Base-by-base conservation (phyloP, 192 early-diverging fungal species). In the Dissophora globulifera region DNA sequence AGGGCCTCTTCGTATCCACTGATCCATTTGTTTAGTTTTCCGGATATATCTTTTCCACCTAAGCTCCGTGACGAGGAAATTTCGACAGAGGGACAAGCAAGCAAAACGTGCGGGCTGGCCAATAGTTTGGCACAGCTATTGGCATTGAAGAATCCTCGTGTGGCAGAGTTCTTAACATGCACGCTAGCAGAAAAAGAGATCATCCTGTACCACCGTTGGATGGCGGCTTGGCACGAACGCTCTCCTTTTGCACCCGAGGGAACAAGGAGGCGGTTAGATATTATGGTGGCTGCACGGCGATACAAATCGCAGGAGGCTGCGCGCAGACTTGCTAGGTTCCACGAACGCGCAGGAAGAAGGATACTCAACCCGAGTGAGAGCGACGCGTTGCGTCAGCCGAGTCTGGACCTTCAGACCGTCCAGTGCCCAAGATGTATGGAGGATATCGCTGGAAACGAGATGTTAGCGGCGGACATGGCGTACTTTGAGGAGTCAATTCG, bases 161-260 rank as follows among this genome's bases (percentile, higher is more conserved):
- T 52, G 1, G 58, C 42, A 10, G 51, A 70, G 42, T 62, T 62
- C 40, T 13, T 70, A 58, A 55, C 51, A 23, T 30, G 40, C 16
- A 11, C 41, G 10, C 17, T 50, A n/a, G 17, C 25, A 15, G 53
- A 41, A 12, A 63, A 72, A 33, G 69, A 72, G 40, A 42, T 22
- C 10, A 38, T 38, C 25, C 35, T 72, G 22, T 72, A 72, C 41
- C 69, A 72, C 32, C 69, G 69, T n/a, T 72, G 69, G 69, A 62
- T 72, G 60, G 45, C 45, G 35, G 52, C 59, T 9, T 72, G 69
- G 69, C 69, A 72, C 45, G 69, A 46, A 20, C 54, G 51, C 2
- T 70, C 58, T 16, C 32, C 43, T 12, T 10, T 15, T 3, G 43
- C 51, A 16, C 68, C 68, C 29, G 40, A 30, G n/a, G 51, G 49